phyloP scores from a whole-genome alignment of 768 basidiomycete species.

The Russula foetens region DNA sequence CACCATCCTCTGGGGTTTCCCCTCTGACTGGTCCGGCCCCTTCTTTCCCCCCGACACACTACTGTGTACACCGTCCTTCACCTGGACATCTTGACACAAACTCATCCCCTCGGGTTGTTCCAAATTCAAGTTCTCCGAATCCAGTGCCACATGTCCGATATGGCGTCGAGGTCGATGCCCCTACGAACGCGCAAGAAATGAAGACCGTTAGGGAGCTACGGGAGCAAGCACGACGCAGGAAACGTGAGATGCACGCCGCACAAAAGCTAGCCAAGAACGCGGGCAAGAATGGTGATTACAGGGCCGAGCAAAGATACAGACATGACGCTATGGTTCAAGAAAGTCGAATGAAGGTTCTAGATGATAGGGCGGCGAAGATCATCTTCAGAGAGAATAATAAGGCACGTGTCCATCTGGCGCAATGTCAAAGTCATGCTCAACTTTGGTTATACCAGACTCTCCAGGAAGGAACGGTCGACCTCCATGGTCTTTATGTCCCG shows the following conservation, averaged over 20 bases:
- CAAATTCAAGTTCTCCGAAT: not conserved
- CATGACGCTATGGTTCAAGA: not conserved
- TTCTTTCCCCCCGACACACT: not conserved
- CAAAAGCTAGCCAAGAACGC: not conserved
- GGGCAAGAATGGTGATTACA: not conserved
- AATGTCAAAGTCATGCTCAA: not conserved
- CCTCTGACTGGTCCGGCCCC: not conserved
- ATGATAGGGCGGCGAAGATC: constrained; percentile 1
- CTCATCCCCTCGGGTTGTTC: not conserved
- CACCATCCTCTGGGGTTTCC: not conserved
- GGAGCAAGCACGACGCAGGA: not conserved
- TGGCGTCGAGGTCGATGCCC: not conserved
- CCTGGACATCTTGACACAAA: not conserved
- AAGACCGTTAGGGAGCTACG: not conserved
- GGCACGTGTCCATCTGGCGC: not conserved
- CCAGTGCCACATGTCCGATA: not conserved
- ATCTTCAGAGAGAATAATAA: constrained; percentile 8
- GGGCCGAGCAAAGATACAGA: not conserved
- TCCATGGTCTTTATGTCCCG: constrained; percentile 3
- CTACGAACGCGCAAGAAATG: not conserved
- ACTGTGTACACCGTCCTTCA: not conserved
- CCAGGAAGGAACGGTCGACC: not conserved
- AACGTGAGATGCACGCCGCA: not conserved
- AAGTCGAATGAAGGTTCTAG: not conserved
- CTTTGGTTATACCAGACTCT: not conserved